Evolutionary conservation across 164 flowering plant species (phyloP).

Genomic region (Macadamia integrifolia): DNA sequence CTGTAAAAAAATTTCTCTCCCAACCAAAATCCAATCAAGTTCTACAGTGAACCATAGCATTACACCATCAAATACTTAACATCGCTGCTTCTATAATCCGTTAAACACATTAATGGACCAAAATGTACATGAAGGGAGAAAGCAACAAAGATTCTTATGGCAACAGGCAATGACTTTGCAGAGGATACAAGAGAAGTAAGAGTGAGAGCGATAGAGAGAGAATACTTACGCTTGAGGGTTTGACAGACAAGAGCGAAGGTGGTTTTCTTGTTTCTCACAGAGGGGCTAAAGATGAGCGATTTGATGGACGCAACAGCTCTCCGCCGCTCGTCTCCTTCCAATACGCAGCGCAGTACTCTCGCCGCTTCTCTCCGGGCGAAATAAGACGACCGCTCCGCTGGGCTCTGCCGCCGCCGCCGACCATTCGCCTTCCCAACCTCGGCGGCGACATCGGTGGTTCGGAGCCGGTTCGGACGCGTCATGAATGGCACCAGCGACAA

Average conservation of each 20-base stretch:
- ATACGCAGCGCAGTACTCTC: conserved; percentile 54
- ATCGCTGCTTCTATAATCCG: neutral
- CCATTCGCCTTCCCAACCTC: conserved; percentile 2
- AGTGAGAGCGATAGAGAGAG: no score
- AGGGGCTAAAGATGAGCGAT: conserved; percentile 73
- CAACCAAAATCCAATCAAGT: neutral
- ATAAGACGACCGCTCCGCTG: conserved; percentile 63
- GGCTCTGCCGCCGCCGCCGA: conserved; percentile 22
- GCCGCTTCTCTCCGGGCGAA: conserved; percentile 93
- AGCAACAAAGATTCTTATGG: no score
- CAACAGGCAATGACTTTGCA: no score
- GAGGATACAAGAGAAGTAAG: no score
- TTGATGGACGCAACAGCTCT: conserved; percentile 80
- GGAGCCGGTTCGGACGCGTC: conserved; percentile 1
- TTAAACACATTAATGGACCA: neutral
- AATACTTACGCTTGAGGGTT: conserved; percentile 72
- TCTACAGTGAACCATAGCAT: no score
- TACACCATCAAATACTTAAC: no score
- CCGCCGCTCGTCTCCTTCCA: conserved; percentile 74
- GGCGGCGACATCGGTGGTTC: neutral
- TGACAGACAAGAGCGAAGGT: conserved; percentile 82
- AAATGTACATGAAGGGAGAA: neutral
- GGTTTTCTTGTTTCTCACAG: conserved; percentile 76
- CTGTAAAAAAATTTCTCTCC: neutral
- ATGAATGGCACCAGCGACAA: neutral